Percentiles rank a stretch among this genome's conserved stretches.
Evolutionary conservation across 2,329 filamentous ascomycete species (phyloP).

Genomic region (Pseudogymnoascus sp.): DNA sequence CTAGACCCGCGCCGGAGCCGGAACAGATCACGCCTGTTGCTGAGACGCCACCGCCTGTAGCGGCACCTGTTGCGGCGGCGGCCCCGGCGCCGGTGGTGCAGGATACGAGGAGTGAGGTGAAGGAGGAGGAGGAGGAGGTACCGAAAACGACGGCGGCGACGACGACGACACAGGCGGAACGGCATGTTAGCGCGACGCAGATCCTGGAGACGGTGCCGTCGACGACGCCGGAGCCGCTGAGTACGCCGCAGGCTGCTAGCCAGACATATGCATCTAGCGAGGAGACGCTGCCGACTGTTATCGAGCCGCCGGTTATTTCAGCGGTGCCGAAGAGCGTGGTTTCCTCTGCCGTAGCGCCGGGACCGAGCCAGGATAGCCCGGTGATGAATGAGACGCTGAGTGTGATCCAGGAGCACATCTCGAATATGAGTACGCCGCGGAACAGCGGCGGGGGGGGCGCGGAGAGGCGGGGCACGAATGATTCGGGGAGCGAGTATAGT

Average conservation of each 20-base stretch:
- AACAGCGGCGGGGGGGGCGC: constrained; percentile 30
- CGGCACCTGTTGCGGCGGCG: constrained; percentile 13
- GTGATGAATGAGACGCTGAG: constrained; percentile 92
- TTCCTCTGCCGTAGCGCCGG: constrained; percentile 40
- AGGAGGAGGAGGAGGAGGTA: background rate
- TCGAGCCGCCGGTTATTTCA: constrained; percentile 24
- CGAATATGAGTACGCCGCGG: constrained; percentile 59
- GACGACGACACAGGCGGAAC: constrained; percentile 25
- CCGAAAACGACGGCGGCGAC: no score
- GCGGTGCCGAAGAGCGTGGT: constrained; percentile 30
- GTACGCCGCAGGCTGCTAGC: constrained; percentile 13
- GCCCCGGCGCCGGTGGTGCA: background rate
- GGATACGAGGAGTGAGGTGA: background rate
- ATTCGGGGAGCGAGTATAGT: constrained; percentile 88
- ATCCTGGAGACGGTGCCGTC: constrained; percentile 26
- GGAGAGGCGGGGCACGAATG: constrained; percentile 50
- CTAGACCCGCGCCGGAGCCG: background rate
- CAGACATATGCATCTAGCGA: background rate
- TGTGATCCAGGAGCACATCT: constrained; percentile 96
- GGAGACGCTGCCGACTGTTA: constrained; percentile 10
- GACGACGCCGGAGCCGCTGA: constrained; percentile 32
- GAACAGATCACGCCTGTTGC: background rate
- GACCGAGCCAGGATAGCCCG: constrained; percentile 52
- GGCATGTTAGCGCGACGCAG: constrained; percentile 18
- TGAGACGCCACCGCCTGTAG: constrained; percentile 8